Conservation (phyloP, 495 filamentous ascomycete genomes). For the Aspergillus diversus region DNA sequence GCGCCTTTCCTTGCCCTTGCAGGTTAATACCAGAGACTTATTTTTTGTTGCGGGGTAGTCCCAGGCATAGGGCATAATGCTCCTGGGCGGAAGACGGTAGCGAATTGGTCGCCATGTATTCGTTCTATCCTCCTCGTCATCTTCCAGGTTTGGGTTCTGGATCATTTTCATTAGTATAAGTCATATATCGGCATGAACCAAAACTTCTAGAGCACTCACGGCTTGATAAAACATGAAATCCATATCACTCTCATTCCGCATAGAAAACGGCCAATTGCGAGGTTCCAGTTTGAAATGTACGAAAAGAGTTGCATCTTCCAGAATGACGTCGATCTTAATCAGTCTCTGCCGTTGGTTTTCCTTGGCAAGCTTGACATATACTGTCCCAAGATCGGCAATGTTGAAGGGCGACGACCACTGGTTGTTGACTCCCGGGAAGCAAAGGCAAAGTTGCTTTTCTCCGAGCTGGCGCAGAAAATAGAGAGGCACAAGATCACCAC, state of each 20-base stretch:
- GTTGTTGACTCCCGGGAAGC: slow-evolving; percentile 94
- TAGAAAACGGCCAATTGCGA: slow-evolving; percentile 96
- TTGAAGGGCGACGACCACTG: slow-evolving; percentile 98
- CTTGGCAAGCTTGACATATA: slow-evolving; percentile 92
- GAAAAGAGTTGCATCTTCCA: slow-evolving; percentile 92
- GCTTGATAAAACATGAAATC: slow-evolving; percentile 96
- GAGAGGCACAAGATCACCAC: slow-evolving; percentile 76
- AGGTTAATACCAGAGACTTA: slow-evolving; percentile 84
- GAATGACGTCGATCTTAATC: slow-evolving; percentile 83
- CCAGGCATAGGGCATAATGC: slow-evolving; percentile 99
- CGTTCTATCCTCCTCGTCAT: slow-evolving; percentile 74
- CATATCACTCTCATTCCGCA: slow-evolving; percentile 94
- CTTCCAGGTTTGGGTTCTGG: slow-evolving; percentile 71
- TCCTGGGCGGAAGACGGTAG: slow-evolving; percentile 90
- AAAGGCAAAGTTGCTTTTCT: slow-evolving; percentile 87
- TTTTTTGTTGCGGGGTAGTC: slow-evolving; percentile 97
- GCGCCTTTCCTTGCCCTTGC: slow-evolving; percentile 79
- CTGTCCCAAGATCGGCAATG: slow-evolving; percentile 88
- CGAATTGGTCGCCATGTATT: slow-evolving; percentile 87
- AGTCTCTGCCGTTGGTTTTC: slow-evolving; percentile 86
- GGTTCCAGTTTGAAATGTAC: slow-evolving; percentile 86
- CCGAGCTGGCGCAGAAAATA: slow-evolving; percentile 79
- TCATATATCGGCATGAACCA: not conserved
- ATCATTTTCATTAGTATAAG: slow-evolving; percentile 6
- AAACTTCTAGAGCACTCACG: slow-evolving; percentile 21